Conservation (phyloP, 768 basidiomycete species). For the Candolleomyces aberdarensis region DNA sequence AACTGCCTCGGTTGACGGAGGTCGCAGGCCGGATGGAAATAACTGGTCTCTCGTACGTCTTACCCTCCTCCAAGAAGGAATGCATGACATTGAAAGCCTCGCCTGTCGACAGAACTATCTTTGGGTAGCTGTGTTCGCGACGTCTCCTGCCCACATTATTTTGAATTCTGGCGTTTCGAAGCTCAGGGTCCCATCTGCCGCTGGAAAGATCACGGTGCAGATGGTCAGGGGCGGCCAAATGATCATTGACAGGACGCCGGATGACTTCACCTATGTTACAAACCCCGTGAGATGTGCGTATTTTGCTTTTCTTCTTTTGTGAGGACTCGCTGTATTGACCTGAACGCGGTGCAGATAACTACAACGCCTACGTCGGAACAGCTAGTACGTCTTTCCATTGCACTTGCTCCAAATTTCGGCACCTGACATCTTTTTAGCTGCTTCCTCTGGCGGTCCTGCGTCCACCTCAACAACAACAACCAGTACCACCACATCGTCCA, state of each 20-base stretch:
- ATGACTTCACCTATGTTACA: conserved; percentile 38
- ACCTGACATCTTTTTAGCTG: neutral
- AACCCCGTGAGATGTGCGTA: conserved; percentile 36
- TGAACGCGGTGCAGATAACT: conserved; percentile 44
- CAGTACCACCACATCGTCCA: neutral
- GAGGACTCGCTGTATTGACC: conserved; percentile 8
- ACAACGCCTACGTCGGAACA: conserved; percentile 56
- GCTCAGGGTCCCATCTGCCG: conserved; percentile 52
- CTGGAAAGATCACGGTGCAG: conserved; percentile 55
- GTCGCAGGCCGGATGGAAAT: conserved; percentile 46
- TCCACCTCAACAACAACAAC: neutral
- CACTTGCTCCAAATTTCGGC: neutral
- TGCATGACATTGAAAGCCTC: neutral
- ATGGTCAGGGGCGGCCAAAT: conserved; percentile 50
- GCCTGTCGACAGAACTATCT: conserved; percentile 44
- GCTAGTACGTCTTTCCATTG: conserved; percentile 28
- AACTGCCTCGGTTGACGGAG: conserved; percentile 36
- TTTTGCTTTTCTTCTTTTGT: neutral
- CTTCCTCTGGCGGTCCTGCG: neutral
- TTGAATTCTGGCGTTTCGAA: conserved; percentile 58
- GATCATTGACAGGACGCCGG: conserved; percentile 46
- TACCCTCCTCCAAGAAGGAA: conserved; percentile 5
- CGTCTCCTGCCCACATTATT: conserved; percentile 48
- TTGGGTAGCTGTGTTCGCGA: conserved; percentile 65
- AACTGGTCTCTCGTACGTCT: conserved; percentile 48